Evolutionary conservation across 108 stramenopile genomes (phyloP), one percentile per base, ranked within the genome.

Genomic region (Nannochloropsis oceanica): DNA sequence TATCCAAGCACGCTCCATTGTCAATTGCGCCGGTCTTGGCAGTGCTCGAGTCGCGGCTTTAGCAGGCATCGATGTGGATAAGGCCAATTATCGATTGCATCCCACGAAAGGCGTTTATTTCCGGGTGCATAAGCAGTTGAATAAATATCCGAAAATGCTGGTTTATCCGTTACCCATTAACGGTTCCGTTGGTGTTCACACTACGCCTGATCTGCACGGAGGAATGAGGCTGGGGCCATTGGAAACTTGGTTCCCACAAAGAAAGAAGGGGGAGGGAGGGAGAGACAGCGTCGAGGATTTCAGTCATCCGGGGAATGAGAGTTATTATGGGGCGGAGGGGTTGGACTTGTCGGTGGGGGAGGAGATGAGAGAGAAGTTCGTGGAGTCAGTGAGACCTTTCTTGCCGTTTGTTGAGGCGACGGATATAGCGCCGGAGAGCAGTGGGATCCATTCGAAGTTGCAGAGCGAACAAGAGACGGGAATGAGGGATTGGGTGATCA

Each of bases 401-500:
- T n/a, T 73, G 59, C 59, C 59, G 5, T 73, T 73, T n/a, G n/a
- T 73, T n/a, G 59, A 73, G 59, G 0, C 59, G 22, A n/a, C 18
- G 0, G 59, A 73, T n/a, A 73, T 73, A 18, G 59, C 59, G 18
- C 59, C 59, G 0, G 59, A 73, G 59, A n/a, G 22, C 9, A 73
- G 59, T n/a, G 59, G 59, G 59, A 73, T 73, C 59, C 59, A 73
- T 73, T 7, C 59, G 5, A 73, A n/a, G 59, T n/a, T 73, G 59
- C 59, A 73, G 59, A 18, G 59, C 9, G 59, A 5, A n/a, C 59
- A 9, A 7, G 59, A 73, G 59, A n/a, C 42, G 44, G 86, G 43
- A 11, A 59, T 34, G 83, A n/a, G 81, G 50, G 87, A 87, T n/a
- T 73, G 59, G 59, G 83, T 25, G 42, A 81, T 87, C 34, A 79